Conservation (phyloP, 441 rosid species). For the Macaranga tanarius region DNA sequence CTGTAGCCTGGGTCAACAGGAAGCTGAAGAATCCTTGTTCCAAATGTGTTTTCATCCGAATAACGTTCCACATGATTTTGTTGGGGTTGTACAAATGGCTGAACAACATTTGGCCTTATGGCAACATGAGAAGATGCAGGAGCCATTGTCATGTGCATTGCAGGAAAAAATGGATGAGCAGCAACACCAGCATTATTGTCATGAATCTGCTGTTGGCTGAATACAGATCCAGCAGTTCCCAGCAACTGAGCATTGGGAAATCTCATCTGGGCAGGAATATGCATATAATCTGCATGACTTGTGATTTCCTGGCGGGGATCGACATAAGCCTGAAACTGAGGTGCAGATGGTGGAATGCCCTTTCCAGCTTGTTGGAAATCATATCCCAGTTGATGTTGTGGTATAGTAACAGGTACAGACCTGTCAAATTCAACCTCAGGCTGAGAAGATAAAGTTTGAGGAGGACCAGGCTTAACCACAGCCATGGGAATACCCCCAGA, state of each 20-base stretch:
- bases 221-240: constrained; percentile 35
- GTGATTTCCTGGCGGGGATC: constrained; percentile 43
- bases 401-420: constrained; percentile 29
- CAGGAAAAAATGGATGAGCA: constrained; percentile 47
- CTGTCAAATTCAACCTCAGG: constrained; percentile 47
- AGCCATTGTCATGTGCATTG: constrained; percentile 44
- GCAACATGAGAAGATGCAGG: constrained; percentile 44
- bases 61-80: constrained; percentile 38
- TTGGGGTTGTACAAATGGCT: constrained; percentile 45
- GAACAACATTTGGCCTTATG: constrained; percentile 43
- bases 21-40: constrained; percentile 43
- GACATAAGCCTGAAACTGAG: constrained; percentile 36
- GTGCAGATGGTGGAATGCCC: constrained; percentile 30
- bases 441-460: constrained; percentile 37
- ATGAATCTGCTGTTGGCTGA: constrained; percentile 38
- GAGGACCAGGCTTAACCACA: constrained; percentile 31
- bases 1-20: constrained; percentile 51
- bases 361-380: constrained; percentile 38
- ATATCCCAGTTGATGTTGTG: constrained; percentile 44
- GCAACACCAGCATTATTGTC: constrained; percentile 30
- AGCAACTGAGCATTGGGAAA: constrained; percentile 42
- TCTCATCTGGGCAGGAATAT: constrained; percentile 45
- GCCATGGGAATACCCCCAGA: constrained; percentile 35
- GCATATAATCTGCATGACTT: constrained; percentile 34
- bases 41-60: constrained; percentile 40